Conservation (phyloP, 2,329 filamentous ascomycete genomes). For the Beauveria sp. region DNA sequence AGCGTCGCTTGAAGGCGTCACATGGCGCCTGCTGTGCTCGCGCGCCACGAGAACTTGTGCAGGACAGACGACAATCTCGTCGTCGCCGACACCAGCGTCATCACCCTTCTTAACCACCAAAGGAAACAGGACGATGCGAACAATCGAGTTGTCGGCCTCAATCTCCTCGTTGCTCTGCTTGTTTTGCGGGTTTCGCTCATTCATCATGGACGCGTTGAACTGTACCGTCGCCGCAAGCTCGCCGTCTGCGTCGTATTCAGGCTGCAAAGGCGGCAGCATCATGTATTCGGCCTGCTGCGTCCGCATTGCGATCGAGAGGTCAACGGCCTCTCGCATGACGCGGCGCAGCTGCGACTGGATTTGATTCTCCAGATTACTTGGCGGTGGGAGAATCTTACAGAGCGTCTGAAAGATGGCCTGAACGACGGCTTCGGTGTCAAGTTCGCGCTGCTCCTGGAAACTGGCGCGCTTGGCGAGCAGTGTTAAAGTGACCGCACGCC, state of each 20-base stretch:
- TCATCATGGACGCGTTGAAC: constrained; percentile 94
- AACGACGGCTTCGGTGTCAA: constrained; percentile 93
- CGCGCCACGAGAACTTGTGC: constrained; percentile 81
- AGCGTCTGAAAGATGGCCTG: constrained; percentile 76
- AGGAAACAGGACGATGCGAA: constrained; percentile 91
- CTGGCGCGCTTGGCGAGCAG: constrained; percentile 70
- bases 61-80: constrained; percentile 91
- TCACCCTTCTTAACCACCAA: constrained; percentile 94
- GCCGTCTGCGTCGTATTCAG: constrained; percentile 89
- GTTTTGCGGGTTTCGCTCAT: constrained; percentile 68
- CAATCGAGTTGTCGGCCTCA: constrained; percentile 65
- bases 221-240: constrained; percentile 79
- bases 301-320: constrained; percentile 92
- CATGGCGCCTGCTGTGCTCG: constrained; percentile 30
- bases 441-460: constrained; percentile 76
- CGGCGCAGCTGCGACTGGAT: constrained; percentile 78
- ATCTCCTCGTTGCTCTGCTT: constrained; percentile 64
- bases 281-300: constrained; percentile 95
- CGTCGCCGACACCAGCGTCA: constrained; percentile 77
- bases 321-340: constrained; percentile 81
- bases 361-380: constrained; percentile 69
- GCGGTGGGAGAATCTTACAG: constrained; percentile 77
- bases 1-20: constrained; percentile 43
- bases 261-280: constrained; percentile 92
- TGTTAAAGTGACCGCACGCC: constrained; percentile 91